Conservation (phyloP, 2,329 filamentous ascomycete genomes). For the Hymenoscyphus infarciens region DNA sequence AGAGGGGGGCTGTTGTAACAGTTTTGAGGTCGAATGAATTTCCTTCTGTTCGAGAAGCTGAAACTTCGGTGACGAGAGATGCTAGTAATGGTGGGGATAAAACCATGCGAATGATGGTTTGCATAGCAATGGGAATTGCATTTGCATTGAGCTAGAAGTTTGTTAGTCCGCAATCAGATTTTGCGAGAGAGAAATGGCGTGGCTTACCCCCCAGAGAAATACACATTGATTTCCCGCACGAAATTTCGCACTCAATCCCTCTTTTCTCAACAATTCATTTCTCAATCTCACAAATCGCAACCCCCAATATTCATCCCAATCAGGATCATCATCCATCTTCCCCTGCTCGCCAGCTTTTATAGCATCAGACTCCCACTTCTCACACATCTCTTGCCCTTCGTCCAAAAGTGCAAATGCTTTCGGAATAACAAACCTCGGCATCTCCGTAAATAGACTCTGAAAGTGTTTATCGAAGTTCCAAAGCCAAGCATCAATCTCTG, state of each 20-base stretch:
- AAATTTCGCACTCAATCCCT: conserved; percentile 14
- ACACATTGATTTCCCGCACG: conserved; percentile 17
- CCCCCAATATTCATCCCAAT: conserved; percentile 21
- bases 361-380: conserved; percentile 18
- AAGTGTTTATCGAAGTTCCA: conserved; percentile 26
- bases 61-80: conserved; percentile 11
- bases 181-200: background rate
- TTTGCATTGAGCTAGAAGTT: conserved; percentile 15
- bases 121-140: conserved; percentile 18
- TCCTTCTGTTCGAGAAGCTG: background rate
- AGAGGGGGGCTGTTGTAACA: conserved; percentile 10
- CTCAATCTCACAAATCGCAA: conserved; percentile 13
- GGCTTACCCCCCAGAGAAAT: conserved; percentile 22
- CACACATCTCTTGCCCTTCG: conserved; percentile 15
- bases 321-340: conserved; percentile 9
- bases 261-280: conserved; percentile 12
- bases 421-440: conserved; percentile 21
- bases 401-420: conserved; percentile 19
- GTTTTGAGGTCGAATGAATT: conserved; percentile 11
- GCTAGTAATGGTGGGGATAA: conserved; percentile 13
- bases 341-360: conserved; percentile 13
- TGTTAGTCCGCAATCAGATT: background rate
- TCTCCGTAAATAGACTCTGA: conserved; percentile 15
- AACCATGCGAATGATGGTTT: conserved; percentile 12
- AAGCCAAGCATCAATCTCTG: conserved; percentile 20